A percentile compares a stretch with the other conserved stretches of the same genome.
phyloP scores from a whole-genome alignment of 2,329 filamentous ascomycete genomes.

The Claviceps arundinis region DNA sequence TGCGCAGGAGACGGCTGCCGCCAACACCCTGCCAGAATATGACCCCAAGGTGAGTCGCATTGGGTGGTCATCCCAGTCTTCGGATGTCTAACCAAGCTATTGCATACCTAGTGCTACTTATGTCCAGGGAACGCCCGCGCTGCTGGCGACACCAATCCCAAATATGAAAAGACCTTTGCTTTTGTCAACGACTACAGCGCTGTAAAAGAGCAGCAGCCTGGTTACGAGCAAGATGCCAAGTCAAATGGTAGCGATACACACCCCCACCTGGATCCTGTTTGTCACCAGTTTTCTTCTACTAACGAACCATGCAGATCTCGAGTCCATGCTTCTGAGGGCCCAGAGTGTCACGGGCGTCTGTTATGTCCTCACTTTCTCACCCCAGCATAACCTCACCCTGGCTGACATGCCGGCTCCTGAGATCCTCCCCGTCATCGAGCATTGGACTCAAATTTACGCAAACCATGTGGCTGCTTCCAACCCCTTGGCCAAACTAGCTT shows the following conservation, averaged over 20 bases:
- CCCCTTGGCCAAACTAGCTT: slow-evolving; percentile 37
- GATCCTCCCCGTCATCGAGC: slow-evolving; percentile 72
- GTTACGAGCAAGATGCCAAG: slow-evolving; percentile 43
- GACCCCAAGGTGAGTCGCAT: slow-evolving; percentile 50
- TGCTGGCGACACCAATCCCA: slow-evolving; percentile 72
- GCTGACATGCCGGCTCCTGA: slow-evolving; percentile 70
- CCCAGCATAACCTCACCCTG: slow-evolving; percentile 79
- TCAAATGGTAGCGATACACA: slow-evolving; percentile 20
- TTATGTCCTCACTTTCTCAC: slow-evolving; percentile 91
- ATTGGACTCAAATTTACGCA: slow-evolving; percentile 85
- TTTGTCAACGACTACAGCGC: slow-evolving; percentile 98
- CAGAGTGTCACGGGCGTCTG: slow-evolving; percentile 87
- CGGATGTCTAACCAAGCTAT: not conserved
- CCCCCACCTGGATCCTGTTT: not conserved
- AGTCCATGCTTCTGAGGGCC: slow-evolving; percentile 65
- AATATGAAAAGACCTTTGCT: slow-evolving; percentile 76
- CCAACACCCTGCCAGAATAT: slow-evolving; percentile 60
- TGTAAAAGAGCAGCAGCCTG: slow-evolving; percentile 82
- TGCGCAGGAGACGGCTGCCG: slow-evolving; percentile 60
- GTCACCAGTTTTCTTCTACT: not conserved
- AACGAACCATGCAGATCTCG: slow-evolving; percentile 39
- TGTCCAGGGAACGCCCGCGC: slow-evolving; percentile 87
- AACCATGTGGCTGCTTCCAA: slow-evolving; percentile 63
- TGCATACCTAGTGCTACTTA: slow-evolving; percentile 60
- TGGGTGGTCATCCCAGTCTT: not conserved